Base-by-base conservation (phyloP, 495 filamentous ascomycete species). In the Melanomma pulvis-pyrius region DNA sequence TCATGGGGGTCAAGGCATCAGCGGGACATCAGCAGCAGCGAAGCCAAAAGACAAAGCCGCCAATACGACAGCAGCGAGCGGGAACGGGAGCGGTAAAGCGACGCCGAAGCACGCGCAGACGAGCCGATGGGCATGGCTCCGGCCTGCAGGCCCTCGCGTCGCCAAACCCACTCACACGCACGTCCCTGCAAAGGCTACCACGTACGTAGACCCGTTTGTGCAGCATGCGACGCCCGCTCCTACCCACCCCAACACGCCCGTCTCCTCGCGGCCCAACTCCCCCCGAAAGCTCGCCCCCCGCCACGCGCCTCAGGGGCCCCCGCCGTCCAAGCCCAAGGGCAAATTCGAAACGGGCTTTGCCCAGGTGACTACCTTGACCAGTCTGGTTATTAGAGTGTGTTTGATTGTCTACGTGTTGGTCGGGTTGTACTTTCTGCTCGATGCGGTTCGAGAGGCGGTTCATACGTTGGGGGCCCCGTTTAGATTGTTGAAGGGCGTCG, bases 401-500 rank as follows among this genome's bases (percentile, higher is more conserved):
- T 48, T 71, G 46, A 26, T 67, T 12, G 47, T 71, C 11, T 71
- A 71, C 19, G 53, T 51, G n/a, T 21, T 66, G 13, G 59, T 71
- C 19, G 68, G 59, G 13, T 24, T 63, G 53, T 71, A 63, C 39
- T 71, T 63, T 30, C 15, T 71, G 17, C 59, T 71, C 24, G 68
- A 71, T 71, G 63, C 68, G 1, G 49, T 71, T 13, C 29, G 68
- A 22, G 63, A 67, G 39, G 55, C 54, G 32, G 28, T 67, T 19
- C 41, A 65, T 57, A 49, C 44, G 29, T 9, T 71, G 8, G 55
- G 51, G 8, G 54, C 59, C 26, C 68, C 68, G 21, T 63, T 67
- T 44, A 28, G 63, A 3, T 22, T 25, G 30, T 36, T 57, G 34
- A 53, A 41, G 59, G 29, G 56, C 25, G 47, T 64, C 11, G 46